A percentile compares a stretch with the other conserved stretches of the same genome.
phyloP scores from a whole-genome alignment of 257 asterid species.

The Marsdenia floribunda region DNA sequence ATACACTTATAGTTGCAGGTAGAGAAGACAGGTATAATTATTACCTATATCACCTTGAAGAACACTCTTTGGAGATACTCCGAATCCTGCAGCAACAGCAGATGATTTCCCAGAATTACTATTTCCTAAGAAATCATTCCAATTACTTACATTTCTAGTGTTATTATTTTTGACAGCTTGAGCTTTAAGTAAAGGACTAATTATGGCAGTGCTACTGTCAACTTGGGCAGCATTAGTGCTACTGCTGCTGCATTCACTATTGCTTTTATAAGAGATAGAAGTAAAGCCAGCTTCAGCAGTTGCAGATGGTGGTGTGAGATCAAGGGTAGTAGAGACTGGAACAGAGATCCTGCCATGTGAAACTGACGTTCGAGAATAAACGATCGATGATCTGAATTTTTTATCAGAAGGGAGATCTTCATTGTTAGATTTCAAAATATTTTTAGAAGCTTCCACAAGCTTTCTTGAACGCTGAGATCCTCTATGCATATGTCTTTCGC shows the following conservation, averaged over 20 bases:
- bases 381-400: slow-evolving; percentile 2
- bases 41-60: slow-evolving; percentile 39
- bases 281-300: slow-evolving; percentile 12
- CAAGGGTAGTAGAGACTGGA: slow-evolving; percentile 18
- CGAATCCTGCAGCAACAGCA: slow-evolving; percentile 25
- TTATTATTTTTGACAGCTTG: background rate
- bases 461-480: slow-evolving; percentile 76
- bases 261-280: slow-evolving; percentile 9
- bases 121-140: slow-evolving; percentile 12
- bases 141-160: slow-evolving; percentile 6
- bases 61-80: slow-evolving; percentile 44
- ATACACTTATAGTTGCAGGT: background rate
- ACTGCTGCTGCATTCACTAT: slow-evolving; percentile 14
- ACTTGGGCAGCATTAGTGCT: slow-evolving; percentile 9
- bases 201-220: slow-evolving; percentile 3
- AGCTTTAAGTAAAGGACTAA: slow-evolving; percentile 11
- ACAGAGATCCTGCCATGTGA: slow-evolving; percentile 6
- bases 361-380: slow-evolving; percentile 17
- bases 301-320: slow-evolving; percentile 12
- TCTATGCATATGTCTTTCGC: slow-evolving; percentile 65
- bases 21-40: background rate
- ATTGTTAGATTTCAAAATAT: slow-evolving; percentile 3
- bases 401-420: slow-evolving; percentile 3
- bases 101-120: slow-evolving; percentile 20
- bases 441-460: slow-evolving; percentile 56